Base-by-base conservation (phyloP, 352 stramenopile genomes). In the Globisporangium mamillatum region DNA sequence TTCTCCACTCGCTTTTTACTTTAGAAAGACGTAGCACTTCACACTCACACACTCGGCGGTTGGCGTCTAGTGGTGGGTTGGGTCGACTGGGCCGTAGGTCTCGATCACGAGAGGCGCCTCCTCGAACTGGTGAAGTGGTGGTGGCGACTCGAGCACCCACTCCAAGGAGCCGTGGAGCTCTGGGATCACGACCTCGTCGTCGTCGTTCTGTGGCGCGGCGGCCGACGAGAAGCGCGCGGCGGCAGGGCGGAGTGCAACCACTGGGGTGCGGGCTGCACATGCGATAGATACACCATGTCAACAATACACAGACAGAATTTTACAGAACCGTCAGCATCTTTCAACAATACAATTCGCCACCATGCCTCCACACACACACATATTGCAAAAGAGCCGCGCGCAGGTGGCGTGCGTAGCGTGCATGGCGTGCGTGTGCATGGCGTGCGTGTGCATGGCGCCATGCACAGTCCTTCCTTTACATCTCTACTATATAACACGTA, bases 121-220 rank as follows among this genome's bases (percentile, higher is more conserved):
- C 38, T 94, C 86, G 67, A 97, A 97, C 85, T 97, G 89, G 75
- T 97, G 89, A 77, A 95, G 64, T 71, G 89, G 89, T 71, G 89
- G 86, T 16, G 89, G 89, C 70, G 86, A 93, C 65, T 73, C 76
- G 67, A 97, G 75, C 71, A 89, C 82, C 88, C 88, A 97, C 76
- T 97, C 89, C 22, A 97, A 77, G 56, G 86, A 92, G 74, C 90
- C 78, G 75, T 90, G 76, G 54, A 93, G 71, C 68, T 93, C 88
- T 38, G 89, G 87, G 59, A 96, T 82, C 68, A 96, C 87, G 34
- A 96, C 84, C 34, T 77, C 66, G 75, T 94, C 86, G 57, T 90
- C 73, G 14, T 74, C 81, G 38, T 46, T 46, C 64, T 77, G 69
- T 64, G 74, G 75, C 44, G 85, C 75, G 44, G 83, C 83, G 24